Evolutionary conservation across 2,329 filamentous ascomycete species (phyloP).

Genomic region (Passalora sequoiae): DNA sequence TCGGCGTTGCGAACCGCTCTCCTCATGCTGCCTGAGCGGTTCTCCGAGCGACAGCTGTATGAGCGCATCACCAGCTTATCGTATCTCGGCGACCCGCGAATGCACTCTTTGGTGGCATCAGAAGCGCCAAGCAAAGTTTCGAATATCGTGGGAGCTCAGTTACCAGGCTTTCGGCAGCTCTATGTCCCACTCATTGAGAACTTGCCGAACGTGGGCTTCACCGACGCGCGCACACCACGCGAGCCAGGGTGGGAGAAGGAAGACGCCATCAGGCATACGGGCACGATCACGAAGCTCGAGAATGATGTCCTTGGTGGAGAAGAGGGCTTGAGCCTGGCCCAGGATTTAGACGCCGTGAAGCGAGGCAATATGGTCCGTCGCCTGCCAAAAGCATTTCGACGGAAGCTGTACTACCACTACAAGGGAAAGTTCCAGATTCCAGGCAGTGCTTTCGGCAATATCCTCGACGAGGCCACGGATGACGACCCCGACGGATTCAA

Average conservation of each 20-base stretch:
- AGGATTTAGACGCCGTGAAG: conserved; percentile 89
- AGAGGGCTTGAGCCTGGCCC: conserved; percentile 59
- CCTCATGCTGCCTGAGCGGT: conserved; percentile 73
- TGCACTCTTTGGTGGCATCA: conserved; percentile 61
- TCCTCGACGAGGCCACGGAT: conserved; percentile 72
- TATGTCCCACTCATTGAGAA: conserved; percentile 87
- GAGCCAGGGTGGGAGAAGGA: conserved; percentile 38
- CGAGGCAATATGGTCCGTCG: conserved; percentile 95
- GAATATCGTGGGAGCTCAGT: conserved; percentile 90
- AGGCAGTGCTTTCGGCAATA: conserved; percentile 72
- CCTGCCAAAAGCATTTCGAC: conserved; percentile 77
- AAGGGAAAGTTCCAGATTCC: conserved; percentile 86
- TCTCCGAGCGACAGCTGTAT: conserved; percentile 84
- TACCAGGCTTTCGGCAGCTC: conserved; percentile 82
- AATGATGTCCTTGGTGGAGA: conserved; percentile 1
- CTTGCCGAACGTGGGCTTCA: conserved; percentile 80
- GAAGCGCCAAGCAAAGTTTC: conserved; percentile 89
- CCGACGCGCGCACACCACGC: conserved; percentile 54
- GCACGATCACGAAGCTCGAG: conserved; percentile 46
- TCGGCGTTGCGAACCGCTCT: conserved; percentile 87
- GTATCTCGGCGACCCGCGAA: conserved; percentile 94
- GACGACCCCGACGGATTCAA: conserved; percentile 62
- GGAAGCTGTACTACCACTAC: conserved; percentile 90
- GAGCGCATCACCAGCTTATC: conserved; percentile 86
- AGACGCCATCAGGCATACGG: conserved; percentile 34